phyloP scores from a whole-genome alignment of 306 rosid species.

The Fagus crenata region DNA sequence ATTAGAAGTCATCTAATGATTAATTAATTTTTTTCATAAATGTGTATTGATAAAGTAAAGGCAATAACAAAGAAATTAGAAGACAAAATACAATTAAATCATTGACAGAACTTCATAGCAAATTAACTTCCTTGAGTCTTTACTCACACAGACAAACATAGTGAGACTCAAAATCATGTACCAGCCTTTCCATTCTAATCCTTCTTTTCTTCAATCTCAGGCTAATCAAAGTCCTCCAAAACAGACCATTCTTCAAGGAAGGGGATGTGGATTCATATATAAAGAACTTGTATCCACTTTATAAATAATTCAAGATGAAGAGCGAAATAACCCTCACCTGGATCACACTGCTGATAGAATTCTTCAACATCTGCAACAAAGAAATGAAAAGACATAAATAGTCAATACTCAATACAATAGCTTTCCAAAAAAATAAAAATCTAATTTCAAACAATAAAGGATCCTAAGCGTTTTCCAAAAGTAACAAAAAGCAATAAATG shows the following conservation, averaged over 20 bases:
- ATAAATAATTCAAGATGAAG: background rate
- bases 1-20: background rate
- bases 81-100: background rate
- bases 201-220: too few relatives aligned
- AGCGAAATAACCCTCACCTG: constrained; percentile 50
- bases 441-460: background rate
- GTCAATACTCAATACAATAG: background rate
- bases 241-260: too few relatives aligned
- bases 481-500: background rate
- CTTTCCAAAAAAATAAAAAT: background rate
- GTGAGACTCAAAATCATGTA: background rate
- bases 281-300: background rate
- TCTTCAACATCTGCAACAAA: constrained; percentile 78
- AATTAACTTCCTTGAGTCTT: background rate
- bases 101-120: background rate
- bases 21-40: background rate
- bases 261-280: too few relatives aligned
- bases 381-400: constrained; percentile 33
- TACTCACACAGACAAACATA: background rate
- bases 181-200: too few relatives aligned
- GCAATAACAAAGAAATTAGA: background rate
- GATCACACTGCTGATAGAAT: constrained; percentile 82
- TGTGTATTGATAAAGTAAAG: background rate
- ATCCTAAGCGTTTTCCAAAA: too few relatives aligned
- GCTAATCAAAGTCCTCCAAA: too few relatives aligned